These are phyloP conservation scores for Lagerstroemia speciosa DNA, from an alignment of 345 rosid genomes.

Conservation along the genomic window DNA sequence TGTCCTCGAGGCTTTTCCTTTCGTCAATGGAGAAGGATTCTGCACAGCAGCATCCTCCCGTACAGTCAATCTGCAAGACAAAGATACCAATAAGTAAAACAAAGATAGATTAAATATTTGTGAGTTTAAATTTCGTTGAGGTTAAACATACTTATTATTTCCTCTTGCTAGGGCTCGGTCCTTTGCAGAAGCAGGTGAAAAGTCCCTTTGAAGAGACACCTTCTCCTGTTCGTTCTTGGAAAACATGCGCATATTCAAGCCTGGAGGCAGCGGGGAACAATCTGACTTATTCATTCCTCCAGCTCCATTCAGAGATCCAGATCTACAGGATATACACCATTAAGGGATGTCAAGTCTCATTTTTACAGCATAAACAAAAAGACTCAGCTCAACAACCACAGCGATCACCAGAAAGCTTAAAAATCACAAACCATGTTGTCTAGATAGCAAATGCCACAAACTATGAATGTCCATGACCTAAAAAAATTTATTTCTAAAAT, in stretches of 20 bases:
- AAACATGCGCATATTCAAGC: slow-evolving; percentile 20
- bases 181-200: slow-evolving; percentile 27
- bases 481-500: too few species aligned
- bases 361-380: background rate
- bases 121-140: background rate
- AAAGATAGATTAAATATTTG: too few species aligned
- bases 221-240: slow-evolving; percentile 33
- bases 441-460: too few species aligned
- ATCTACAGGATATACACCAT: slow-evolving; percentile 15
- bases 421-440: background rate
- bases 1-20: slow-evolving; percentile 45
- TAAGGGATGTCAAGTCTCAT: background rate
- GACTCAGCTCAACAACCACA: too few species aligned
- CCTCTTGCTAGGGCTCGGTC: slow-evolving; percentile 31
- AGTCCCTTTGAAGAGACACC: slow-evolving; percentile 32
- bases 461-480: too few species aligned
- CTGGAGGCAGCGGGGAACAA: slow-evolving; percentile 17
- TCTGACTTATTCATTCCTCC: slow-evolving; percentile 28
- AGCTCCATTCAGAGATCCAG: slow-evolving; percentile 28
- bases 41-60: slow-evolving; percentile 25
- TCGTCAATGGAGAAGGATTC: slow-evolving; percentile 24
- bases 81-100: too few species aligned
- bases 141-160: slow-evolving; percentile 33
- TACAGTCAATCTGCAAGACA: slow-evolving; percentile 30
- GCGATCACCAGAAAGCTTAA: background rate